phyloP scores from a whole-genome alignment of 2,329 filamentous ascomycete genomes.

The Fusarium agapanthi region DNA sequence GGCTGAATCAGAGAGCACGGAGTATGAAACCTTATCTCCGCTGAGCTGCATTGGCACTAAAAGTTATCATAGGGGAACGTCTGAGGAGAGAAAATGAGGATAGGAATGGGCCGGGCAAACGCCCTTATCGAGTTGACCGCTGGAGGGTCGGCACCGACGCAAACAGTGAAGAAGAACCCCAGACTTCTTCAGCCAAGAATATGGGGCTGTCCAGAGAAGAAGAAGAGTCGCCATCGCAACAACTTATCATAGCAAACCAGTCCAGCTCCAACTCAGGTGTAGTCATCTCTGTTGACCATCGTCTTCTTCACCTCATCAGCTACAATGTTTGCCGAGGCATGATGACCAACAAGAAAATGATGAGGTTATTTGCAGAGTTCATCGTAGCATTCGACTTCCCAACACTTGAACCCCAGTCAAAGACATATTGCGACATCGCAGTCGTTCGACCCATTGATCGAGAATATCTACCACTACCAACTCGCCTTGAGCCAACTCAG shows the following conservation, averaged over 20 bases:
- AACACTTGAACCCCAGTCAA: background rate
- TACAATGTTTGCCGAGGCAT: constrained; percentile 26
- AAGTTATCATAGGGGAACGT: background rate
- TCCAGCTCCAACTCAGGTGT: fast-evolving
- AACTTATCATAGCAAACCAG: too few relatives aligned
- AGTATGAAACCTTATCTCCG: constrained; percentile 1
- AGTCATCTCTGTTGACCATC: constrained; percentile 8
- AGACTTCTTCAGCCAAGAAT: too few relatives aligned
- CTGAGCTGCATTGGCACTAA: background rate
- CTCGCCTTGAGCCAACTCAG: constrained; percentile 18
- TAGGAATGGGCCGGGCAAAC: background rate
- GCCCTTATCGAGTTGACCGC: constrained; percentile 14
- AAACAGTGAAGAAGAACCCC: background rate
- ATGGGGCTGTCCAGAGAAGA: background rate
- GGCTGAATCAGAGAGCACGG: constrained; percentile 26
- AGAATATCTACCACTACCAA: background rate
- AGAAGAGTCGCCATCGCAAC: background rate
- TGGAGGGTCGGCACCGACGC: constrained; percentile 8
- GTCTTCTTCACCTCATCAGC: constrained; percentile 14
- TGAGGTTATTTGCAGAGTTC: background rate
- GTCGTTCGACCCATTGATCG: background rate
- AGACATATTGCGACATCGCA: background rate
- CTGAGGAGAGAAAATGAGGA: background rate
- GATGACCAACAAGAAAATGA: constrained; percentile 6
- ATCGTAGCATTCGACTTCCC: background rate